phyloP scores from a whole-genome alignment of 164 flowering plant species.

The Berberis vulgaris region DNA sequence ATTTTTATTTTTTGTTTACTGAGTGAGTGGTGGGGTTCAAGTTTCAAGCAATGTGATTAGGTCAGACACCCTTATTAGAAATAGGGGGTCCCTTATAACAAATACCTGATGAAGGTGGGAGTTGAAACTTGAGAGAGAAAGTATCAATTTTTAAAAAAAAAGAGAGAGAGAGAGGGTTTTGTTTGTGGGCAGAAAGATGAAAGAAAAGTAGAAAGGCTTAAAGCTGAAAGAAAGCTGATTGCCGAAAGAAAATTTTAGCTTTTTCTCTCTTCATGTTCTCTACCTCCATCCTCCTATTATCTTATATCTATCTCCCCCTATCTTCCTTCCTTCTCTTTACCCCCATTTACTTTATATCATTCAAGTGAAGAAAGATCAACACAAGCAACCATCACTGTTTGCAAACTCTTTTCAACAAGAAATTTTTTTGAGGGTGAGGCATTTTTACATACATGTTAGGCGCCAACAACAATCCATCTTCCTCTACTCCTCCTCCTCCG shows the following conservation, averaged over 20 bases:
- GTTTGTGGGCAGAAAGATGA: conserved; percentile 2
- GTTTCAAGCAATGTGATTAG: conserved; percentile 38
- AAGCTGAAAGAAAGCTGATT: conserved; percentile 30
- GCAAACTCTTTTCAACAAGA: too few relatives aligned
- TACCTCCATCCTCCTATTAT: conserved; percentile 10
- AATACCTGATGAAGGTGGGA: too few relatives aligned
- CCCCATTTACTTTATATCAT: neutral
- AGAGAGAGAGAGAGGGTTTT: conserved; percentile 9
- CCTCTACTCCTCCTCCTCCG: conserved; percentile 21
- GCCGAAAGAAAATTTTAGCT: conserved; percentile 28
- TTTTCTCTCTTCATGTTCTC: conserved; percentile 1
- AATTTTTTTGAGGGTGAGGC: too few relatives aligned
- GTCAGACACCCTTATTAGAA: neutral
- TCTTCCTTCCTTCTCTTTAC: neutral
- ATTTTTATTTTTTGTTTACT: conserved; percentile 26
- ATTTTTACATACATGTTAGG: too few relatives aligned
- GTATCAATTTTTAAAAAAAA: too few relatives aligned
- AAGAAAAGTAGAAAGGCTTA: conserved; percentile 15
- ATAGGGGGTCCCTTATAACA: too few relatives aligned
- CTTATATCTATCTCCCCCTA: neutral
- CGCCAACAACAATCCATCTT: conserved; percentile 9
- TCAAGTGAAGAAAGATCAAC: neutral
- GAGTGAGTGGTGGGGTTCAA: conserved; percentile 32
- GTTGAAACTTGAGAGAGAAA: too few relatives aligned
- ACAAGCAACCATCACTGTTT: neutral